A percentile compares a stretch with the other conserved stretches of the same genome.
phyloP scores from a whole-genome alignment of 352 stramenopile species.

The Sclerospora graminicola region DNA sequence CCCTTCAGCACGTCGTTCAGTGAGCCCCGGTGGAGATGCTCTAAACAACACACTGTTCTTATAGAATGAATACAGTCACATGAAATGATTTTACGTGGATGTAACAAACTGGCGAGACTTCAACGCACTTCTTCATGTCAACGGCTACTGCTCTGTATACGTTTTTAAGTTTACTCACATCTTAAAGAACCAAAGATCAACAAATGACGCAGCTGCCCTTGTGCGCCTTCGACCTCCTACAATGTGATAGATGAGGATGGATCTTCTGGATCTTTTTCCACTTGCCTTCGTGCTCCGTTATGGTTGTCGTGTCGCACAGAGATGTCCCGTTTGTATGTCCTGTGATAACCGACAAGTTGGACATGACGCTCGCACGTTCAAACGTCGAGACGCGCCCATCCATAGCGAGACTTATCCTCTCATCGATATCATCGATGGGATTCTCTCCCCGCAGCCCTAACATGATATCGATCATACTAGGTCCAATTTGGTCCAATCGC shows the following conservation, averaged over 20 bases:
- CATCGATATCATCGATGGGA: conserved; percentile 26
- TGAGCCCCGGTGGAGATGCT: too few relatives aligned
- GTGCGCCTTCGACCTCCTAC: conserved; percentile 9
- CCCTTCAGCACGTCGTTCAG: too few relatives aligned
- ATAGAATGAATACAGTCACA: too few relatives aligned
- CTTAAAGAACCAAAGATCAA: too few relatives aligned
- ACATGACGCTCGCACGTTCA: conserved; percentile 49
- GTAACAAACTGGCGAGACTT: too few relatives aligned
- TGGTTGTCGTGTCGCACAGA: conserved; percentile 55
- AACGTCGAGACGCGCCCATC: conserved; percentile 29
- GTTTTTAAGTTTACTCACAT: too few relatives aligned
- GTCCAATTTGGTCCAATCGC: conserved; percentile 43
- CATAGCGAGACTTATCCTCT: conserved; percentile 34
- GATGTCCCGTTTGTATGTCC: conserved; percentile 36
- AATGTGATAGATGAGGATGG: conserved; percentile 7
- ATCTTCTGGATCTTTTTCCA: conserved; percentile 6
- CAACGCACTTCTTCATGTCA: too few relatives aligned
- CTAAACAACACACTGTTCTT: too few relatives aligned
- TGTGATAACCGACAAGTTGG: conserved; percentile 46
- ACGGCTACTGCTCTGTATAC: too few relatives aligned
- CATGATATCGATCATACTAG: conserved; percentile 74
- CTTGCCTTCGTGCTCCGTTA: conserved; percentile 55
- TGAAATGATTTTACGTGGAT: too few relatives aligned
- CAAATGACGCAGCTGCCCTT: conserved; percentile 32
- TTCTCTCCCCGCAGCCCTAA: conserved; percentile 40